Conservation (phyloP, 2,329 filamentous ascomycete genomes). For the Camillea tinctor region DNA sequence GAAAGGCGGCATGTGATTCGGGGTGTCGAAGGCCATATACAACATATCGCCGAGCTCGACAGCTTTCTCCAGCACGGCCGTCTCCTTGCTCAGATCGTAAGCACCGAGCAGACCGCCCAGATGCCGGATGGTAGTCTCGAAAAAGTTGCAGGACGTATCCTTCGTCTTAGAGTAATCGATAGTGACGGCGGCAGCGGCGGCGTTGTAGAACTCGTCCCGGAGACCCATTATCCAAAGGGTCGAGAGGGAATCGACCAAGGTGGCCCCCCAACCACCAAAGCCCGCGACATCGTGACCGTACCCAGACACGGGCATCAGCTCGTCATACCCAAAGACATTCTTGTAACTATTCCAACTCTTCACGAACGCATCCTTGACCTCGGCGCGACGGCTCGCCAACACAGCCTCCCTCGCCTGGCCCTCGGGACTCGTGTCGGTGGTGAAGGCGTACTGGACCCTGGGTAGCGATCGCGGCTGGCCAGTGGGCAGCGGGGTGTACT, state of each 20-base stretch:
- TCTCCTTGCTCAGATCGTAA: slow-evolving; percentile 44
- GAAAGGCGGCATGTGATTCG: slow-evolving; percentile 50
- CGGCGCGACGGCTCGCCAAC: slow-evolving; percentile 30
- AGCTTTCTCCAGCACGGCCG: slow-evolving; percentile 42
- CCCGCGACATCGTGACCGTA: slow-evolving; percentile 24
- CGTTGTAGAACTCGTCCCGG: slow-evolving; percentile 53
- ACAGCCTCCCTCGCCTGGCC: slow-evolving; percentile 25
- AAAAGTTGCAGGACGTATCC: slow-evolving; percentile 40
- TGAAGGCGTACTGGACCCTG: slow-evolving; percentile 29
- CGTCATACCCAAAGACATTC: slow-evolving; percentile 28
- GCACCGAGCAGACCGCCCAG: slow-evolving; percentile 45
- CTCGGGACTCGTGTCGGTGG: slow-evolving; percentile 24
- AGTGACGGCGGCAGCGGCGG: slow-evolving; percentile 46
- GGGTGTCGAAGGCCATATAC: slow-evolving; percentile 48
- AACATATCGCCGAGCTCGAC: slow-evolving; percentile 48
- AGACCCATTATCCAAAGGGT: slow-evolving; percentile 63
- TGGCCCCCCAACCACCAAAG: slow-evolving; percentile 48
- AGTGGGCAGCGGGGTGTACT: slow-evolving; percentile 27
- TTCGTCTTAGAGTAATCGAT: slow-evolving; percentile 49
- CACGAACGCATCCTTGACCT: slow-evolving; percentile 42
- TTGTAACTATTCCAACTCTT: slow-evolving; percentile 52
- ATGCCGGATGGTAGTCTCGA: slow-evolving; percentile 48
- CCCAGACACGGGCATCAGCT: slow-evolving; percentile 30
- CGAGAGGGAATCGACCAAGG: slow-evolving; percentile 59
- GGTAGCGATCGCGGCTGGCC: slow-evolving; percentile 25